phyloP scores from a whole-genome alignment of 805 yeast genomes.

The Wickerhamomyces canadensis region DNA sequence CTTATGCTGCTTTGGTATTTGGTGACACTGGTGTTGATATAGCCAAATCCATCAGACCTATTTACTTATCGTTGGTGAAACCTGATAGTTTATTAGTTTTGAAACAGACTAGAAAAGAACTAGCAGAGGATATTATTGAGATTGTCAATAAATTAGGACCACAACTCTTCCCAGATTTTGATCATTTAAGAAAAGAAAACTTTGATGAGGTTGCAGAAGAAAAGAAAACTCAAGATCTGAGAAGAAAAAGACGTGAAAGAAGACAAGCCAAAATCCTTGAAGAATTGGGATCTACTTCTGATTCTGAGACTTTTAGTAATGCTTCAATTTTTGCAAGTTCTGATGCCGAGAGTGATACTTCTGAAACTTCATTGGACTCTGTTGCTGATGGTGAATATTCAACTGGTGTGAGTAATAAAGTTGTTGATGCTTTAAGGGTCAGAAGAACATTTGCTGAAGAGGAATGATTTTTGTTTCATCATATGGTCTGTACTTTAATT shows the following conservation, averaged over 20 bases:
- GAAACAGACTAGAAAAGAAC: constrained; percentile 52
- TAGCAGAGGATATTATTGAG: constrained; percentile 72
- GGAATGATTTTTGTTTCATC: no score
- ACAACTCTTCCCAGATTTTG: constrained; percentile 80
- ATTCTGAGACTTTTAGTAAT: constrained; percentile 39
- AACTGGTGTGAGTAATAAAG: constrained; percentile 21
- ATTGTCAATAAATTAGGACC: constrained; percentile 80
- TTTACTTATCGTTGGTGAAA: constrained; percentile 58
- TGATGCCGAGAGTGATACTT: constrained; percentile 24
- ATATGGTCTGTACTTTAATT: no score
- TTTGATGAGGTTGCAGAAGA: constrained; percentile 29
- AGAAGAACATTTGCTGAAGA: constrained; percentile 17
- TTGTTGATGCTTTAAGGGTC: constrained; percentile 24
- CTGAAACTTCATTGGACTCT: constrained; percentile 24
- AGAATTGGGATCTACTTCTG: constrained; percentile 22
- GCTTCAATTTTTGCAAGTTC: constrained; percentile 38
- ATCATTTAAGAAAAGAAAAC: constrained; percentile 29
- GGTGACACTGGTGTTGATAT: constrained; percentile 95
- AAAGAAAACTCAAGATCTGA: constrained; percentile 30
- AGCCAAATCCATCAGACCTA: constrained; percentile 75
- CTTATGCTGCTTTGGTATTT: constrained; percentile 84
- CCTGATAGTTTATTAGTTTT: constrained; percentile 54
- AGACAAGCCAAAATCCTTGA: constrained; percentile 18
- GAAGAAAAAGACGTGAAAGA: constrained; percentile 29
- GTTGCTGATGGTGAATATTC: constrained; percentile 8